Base-by-base conservation (phyloP, 805 yeast genomes). In the Kuraishia cidri region DNA sequence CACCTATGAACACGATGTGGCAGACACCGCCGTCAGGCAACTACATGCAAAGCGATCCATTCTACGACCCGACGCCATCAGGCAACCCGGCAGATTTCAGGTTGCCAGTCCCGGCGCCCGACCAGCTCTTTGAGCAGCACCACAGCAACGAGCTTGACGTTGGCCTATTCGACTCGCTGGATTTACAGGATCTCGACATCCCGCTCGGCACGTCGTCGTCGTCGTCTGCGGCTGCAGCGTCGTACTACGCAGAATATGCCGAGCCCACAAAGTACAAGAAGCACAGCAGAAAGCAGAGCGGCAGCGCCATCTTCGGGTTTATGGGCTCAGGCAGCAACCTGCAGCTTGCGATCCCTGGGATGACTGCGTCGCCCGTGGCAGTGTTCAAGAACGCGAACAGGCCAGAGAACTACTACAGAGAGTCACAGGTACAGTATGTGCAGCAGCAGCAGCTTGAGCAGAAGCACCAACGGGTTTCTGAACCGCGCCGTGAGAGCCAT, bases 291-390 rank as follows among this genome's bases (percentile, higher is more conserved):
- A 73, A 75, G 37, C 63, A 72, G 13, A 79, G 87, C 58, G 94
- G 94, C 10, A 79, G 90, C 4, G 90, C 83, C 2, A 81, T 82
- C 18, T 82, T 82, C 53, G 94, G 94, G 0, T 81, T 70, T 42
- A 58, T 66, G n/a, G n/a, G n/a, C n/a, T n/a, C n/a, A n/a, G n/a
- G n/a, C n/a, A n/a, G n/a, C n/a, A n/a, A 6, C 75, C 73, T 29
- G 30, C 79, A 75, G 30, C 52, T 81, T 24, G 73, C 83, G 3
- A 66, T 81, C 29, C 69, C 76, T 5, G 81, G 80, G 9, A 33
- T 62, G 4, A 43, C 54, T 6, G 38, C 49, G 6, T 45, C 22
- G 13, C 17, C 32, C 4, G 6, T 21, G 4, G 20, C 47, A 23
- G 48, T 48, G 42, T 26, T 51, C 38, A 33, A 33, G 35, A 35